phyloP scores from a whole-genome alignment of 106 monocot species.

The Alisma plantagoaquatica region DNA sequence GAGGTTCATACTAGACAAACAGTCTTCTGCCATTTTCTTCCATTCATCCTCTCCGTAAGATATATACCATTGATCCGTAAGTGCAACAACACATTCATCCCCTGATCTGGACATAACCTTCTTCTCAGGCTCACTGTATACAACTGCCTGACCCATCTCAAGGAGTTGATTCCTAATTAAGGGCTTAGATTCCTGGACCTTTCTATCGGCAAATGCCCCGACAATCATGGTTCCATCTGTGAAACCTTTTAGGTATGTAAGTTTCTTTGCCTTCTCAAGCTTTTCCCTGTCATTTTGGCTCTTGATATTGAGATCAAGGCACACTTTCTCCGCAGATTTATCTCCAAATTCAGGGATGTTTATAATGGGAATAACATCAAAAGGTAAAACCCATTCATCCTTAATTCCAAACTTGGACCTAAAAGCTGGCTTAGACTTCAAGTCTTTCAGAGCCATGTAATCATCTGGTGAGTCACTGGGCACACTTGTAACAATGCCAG shows the following conservation, averaged over 20 bases:
- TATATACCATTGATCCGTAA: constrained; percentile 95
- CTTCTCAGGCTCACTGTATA: constrained; percentile 93
- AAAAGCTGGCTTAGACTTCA: constrained; percentile 69
- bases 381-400: constrained; percentile 88
- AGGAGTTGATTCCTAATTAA: constrained; percentile 54
- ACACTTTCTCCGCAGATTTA: constrained; percentile 79
- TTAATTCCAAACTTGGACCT: constrained; percentile 67
- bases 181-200: constrained; percentile 83
- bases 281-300: constrained; percentile 95
- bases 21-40: constrained; percentile 58
- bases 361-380: constrained; percentile 78
- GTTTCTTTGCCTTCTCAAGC: constrained; percentile 81
- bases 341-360: constrained; percentile 91
- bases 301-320: constrained; percentile 72
- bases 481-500: constrained; percentile 92
- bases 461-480: constrained; percentile 92
- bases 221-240: constrained; percentile 88
- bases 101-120: constrained; percentile 85
- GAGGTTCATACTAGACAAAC: constrained; percentile 62
- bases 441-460: constrained; percentile 82
- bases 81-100: constrained; percentile 89
- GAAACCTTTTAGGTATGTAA: constrained; percentile 90
- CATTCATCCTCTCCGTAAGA: constrained; percentile 81
- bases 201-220: constrained; percentile 63
- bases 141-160: constrained; percentile 51